Base-by-base conservation (phyloP, 768 basidiomycete species). In the Leucosporidium scottii region DNA sequence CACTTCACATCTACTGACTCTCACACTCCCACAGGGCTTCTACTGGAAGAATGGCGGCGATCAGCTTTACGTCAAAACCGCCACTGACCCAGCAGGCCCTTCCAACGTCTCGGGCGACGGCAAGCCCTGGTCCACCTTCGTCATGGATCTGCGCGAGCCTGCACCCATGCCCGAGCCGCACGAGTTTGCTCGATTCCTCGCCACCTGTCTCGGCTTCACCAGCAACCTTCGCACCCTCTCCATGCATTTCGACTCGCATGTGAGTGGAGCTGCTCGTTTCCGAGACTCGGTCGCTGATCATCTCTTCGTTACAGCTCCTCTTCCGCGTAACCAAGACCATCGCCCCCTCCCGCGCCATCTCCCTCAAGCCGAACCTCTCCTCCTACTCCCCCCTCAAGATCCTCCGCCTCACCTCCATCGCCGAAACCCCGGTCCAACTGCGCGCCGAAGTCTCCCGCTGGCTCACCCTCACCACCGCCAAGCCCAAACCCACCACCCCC, bases 181-280 rank as follows among this genome's bases (percentile, higher is more conserved):
- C 70, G 92, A 97, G 74, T 27, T 53, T 25, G 50, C 51, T 31
- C 48, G 47, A 27, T 97, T 99, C 77, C 82, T 99, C 25, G 83
- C 87, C 49, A 93, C 92, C 3, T 90, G 89, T 0, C 86, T 99
- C 64, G 93, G 92, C 0, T 99, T 99, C 79, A 97, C 96, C 88
- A 81, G 83, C 17, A 83, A 86, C 67, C 82, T 99, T 15, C 80
- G 81, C 17, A 83, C 87, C 77, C 84, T 97, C 65, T 85, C 85
- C 71, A 85, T 98, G 31, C 91, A 84, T 77, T 85, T 96, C 51
- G 87, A 98, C 74, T 87, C 87, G 69, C 84, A 86, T 74, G 70
- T 74, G 25, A 20, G 20, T n/a, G 39, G 8, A 44, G 39, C 21
- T n/a, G 18, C 36, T n/a, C 31, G 31, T 39, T 73, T 76, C 13